These are phyloP conservation scores for Fomitopsis schrenkii DNA, from an alignment of 1,284 basidiomycete genomes.

Conservation along the genomic window DNA sequence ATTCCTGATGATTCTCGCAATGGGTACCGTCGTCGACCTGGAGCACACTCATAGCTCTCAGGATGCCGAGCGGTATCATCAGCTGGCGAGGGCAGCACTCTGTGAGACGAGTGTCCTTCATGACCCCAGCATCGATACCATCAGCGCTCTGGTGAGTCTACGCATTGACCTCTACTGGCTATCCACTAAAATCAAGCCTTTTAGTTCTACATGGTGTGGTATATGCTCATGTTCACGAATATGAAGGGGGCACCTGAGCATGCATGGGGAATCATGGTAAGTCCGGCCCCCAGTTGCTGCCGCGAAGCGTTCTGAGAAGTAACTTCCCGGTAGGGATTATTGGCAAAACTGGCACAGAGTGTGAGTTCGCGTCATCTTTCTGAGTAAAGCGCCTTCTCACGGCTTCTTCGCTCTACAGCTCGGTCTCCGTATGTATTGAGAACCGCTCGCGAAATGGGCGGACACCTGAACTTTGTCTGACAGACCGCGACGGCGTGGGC, in stretches of 20 bases:
- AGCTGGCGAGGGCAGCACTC: conserved; percentile 55
- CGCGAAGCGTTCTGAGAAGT: neutral
- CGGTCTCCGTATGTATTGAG: conserved; percentile 45
- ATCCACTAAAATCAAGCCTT: conserved; percentile 4
- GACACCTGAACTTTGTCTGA: conserved; percentile 5
- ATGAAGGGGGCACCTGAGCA: conserved; percentile 63
- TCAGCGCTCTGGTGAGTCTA: conserved; percentile 58
- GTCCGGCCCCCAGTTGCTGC: conserved; percentile 34
- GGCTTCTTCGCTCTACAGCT: conserved; percentile 36
- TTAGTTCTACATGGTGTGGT: conserved; percentile 72
- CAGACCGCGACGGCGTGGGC: conserved; percentile 56
- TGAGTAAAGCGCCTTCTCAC: neutral
- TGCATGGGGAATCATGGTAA: conserved; percentile 65
- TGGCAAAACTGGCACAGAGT: conserved; percentile 41
- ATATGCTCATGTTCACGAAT: conserved; percentile 64
- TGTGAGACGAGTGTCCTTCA: conserved; percentile 59
- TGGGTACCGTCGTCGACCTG: conserved; percentile 57
- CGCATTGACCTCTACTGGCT: neutral
- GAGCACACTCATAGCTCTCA: conserved; percentile 42
- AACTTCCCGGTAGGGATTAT: conserved; percentile 20
- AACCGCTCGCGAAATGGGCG: neutral
- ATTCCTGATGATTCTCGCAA: conserved; percentile 59
- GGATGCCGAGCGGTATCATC: conserved; percentile 58
- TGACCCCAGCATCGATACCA: conserved; percentile 61
- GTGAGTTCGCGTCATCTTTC: conserved; percentile 33